Evolutionary conservation across 78 protist species (phyloP), one percentile per base, ranked within the genome.

Genomic region (Ministeria vibrans): DNA sequence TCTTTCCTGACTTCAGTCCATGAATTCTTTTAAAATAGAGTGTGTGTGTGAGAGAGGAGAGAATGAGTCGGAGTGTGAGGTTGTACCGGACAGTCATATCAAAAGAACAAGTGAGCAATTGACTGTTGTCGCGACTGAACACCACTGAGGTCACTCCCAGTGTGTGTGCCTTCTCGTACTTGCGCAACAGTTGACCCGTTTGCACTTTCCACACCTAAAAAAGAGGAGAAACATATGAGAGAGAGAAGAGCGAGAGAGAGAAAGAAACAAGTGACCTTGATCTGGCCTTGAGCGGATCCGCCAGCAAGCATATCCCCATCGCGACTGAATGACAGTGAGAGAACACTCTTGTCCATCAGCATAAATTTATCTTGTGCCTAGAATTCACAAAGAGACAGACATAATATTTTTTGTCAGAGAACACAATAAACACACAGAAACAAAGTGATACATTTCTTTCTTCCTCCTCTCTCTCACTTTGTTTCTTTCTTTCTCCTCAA

Each of bases 271-370:
- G 45, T 0, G 23, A 83, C 91, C 74, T 89, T 89, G 69, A 90
- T 45, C 32, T 83, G 39, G 9, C 90, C 91, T 30, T 86, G 91
- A 44, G 81, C 73, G 22, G 85, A 68, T 22, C 87, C 96, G 30
- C 88, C 75, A 2, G 92, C 97, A 32, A 94, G 70, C 55, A 83
- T 81, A 38, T 92, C 95, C 15, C 90, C 79, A 77, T 92, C 96
- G 20, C 77, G 64, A 28, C 90, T 81, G 76, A 86, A 93, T 5
- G 70, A 81, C 22, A 93, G 53, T 1, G 76, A 39, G 3, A 88
- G 83, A 11, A 93, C 91, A 0, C 93, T 49, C 34, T 80, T 76
- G 30, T 89, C 89, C 82, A 87, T 91, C 89, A 92, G 69, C 93
- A 89, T 88, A 53, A 90, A 82, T 7, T 83, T 83, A 32, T 89